These are phyloP conservation scores for Bipolaris zeicola DNA, from an alignment of 2,329 filamentous ascomycete genomes.

Conservation along the genomic window DNA sequence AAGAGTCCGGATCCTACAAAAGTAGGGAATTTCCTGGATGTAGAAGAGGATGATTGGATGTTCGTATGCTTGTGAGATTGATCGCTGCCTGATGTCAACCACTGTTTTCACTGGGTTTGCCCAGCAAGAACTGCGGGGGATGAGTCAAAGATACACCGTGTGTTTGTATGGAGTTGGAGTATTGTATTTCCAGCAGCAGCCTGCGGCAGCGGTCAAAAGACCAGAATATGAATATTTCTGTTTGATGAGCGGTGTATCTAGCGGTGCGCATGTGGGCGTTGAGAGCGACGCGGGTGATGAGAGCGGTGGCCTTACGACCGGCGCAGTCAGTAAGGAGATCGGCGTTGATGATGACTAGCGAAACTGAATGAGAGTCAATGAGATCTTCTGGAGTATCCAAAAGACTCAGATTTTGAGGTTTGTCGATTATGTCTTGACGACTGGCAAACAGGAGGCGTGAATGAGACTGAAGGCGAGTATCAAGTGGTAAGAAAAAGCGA, in stretches of 20 bases:
- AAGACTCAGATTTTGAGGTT: background rate
- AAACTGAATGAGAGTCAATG: background rate
- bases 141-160: constrained; percentile 3
- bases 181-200: constrained; percentile 11
- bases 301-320: background rate
- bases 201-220: constrained; percentile 8
- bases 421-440: background rate
- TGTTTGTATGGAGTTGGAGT: constrained; percentile 1
- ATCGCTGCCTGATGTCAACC: constrained; percentile 16
- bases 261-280: constrained; percentile 3
- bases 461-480: no score
- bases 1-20: background rate
- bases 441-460: no score
- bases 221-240: constrained; percentile 6
- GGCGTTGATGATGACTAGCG: background rate
- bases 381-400: background rate
- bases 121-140: constrained; percentile 3
- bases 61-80: background rate
- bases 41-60: background rate
- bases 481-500: constrained; percentile 13
- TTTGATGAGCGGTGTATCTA: constrained; percentile 15
- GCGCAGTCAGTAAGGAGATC: background rate
- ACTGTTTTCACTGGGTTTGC: background rate
- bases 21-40: background rate
- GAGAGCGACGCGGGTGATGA: constrained; percentile 1